Percentiles rank a stretch among this genome's conserved stretches.
Evolutionary conservation across 1,139 yeast species (phyloP).

Genomic region (Hyphopichia burtonii): DNA sequence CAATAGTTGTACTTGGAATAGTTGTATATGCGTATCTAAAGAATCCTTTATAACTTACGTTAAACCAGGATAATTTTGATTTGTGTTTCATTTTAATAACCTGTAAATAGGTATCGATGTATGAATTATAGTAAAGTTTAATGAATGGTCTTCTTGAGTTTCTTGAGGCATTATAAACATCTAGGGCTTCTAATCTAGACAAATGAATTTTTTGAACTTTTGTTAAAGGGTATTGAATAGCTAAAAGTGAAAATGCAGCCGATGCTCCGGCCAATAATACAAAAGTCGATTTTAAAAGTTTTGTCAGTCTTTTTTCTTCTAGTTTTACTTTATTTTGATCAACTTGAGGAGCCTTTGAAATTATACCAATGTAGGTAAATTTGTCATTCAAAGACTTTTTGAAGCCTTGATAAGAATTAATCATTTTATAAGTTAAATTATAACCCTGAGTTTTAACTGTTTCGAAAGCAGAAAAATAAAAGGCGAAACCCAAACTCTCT

Average conservation of each 20-base stretch:
- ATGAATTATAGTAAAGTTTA: constrained; percentile 63
- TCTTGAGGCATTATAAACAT: constrained; percentile 54
- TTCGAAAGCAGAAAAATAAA: constrained; percentile 83
- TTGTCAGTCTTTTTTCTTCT: constrained; percentile 44
- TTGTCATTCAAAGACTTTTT: constrained; percentile 22
- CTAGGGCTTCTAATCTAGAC: constrained; percentile 76
- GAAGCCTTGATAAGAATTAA: constrained; percentile 52
- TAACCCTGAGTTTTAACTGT: constrained; percentile 70
- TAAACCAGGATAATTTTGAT: constrained; percentile 56
- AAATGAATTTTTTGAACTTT: constrained; percentile 80
- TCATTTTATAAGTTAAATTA: constrained; percentile 55
- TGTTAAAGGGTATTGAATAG: constrained; percentile 79
- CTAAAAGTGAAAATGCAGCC: constrained; percentile 75
- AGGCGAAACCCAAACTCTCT: constrained; percentile 84
- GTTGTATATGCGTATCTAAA: constrained; percentile 68
- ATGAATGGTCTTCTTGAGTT: constrained; percentile 34
- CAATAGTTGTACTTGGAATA: constrained; percentile 85
- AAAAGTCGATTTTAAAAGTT: constrained; percentile 64
- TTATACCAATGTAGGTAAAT: constrained; percentile 13
- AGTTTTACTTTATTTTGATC: constrained; percentile 28
- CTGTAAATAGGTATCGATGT: constrained; percentile 68
- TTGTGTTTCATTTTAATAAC: constrained; percentile 53
- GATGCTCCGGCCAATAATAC: constrained; percentile 85
- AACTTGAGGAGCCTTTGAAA: constrained; percentile 19
- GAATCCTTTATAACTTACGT: constrained; percentile 78